A percentile compares a stretch with the other conserved stretches of the same genome.
phyloP scores from a whole-genome alignment of 371 early-diverging fungal species.

The Thermomucor indicae-seudaticae region DNA sequence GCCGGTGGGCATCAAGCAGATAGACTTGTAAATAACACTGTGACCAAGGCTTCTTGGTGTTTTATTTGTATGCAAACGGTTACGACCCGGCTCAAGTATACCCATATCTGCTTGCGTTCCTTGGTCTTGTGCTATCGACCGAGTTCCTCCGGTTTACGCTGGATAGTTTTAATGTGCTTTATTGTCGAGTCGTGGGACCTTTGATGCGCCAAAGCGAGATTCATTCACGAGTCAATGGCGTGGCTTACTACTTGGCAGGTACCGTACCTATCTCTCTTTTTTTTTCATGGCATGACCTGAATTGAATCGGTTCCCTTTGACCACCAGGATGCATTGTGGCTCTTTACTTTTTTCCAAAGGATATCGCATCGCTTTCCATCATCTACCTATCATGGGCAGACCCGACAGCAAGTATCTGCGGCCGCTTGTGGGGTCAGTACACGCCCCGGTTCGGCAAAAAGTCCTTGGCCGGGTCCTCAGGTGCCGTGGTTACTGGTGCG shows the following conservation, averaged over 20 bases:
- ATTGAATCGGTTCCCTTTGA: neutral
- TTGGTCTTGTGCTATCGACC: constrained; percentile 26
- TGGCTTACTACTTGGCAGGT: constrained; percentile 50
- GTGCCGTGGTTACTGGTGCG: constrained; percentile 32
- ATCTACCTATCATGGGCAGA: constrained; percentile 54
- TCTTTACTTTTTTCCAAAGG: constrained; percentile 37
- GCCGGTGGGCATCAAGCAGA: neutral
- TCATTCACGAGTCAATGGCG: constrained; percentile 36
- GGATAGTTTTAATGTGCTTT: constrained; percentile 40
- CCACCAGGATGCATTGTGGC: constrained; percentile 30
- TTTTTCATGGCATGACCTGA: neutral
- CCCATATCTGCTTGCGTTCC: constrained; percentile 22
- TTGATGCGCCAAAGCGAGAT: constrained; percentile 51
- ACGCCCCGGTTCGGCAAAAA: constrained; percentile 43
- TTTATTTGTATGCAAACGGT: constrained; percentile 31
- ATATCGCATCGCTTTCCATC: constrained; percentile 51
- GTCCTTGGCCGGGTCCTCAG: constrained; percentile 47
- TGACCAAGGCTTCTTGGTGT: constrained; percentile 40
- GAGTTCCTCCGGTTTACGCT: constrained; percentile 44
- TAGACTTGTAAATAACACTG: neutral
- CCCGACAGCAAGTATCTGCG: constrained; percentile 50
- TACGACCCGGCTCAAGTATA: constrained; percentile 25
- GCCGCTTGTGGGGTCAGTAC: constrained; percentile 47
- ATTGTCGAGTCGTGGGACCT: constrained; percentile 40
- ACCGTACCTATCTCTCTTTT: constrained; percentile 7